phyloP scores from a whole-genome alignment of 108 stramenopile genomes.

The Cyclotella distinguenda region DNA sequence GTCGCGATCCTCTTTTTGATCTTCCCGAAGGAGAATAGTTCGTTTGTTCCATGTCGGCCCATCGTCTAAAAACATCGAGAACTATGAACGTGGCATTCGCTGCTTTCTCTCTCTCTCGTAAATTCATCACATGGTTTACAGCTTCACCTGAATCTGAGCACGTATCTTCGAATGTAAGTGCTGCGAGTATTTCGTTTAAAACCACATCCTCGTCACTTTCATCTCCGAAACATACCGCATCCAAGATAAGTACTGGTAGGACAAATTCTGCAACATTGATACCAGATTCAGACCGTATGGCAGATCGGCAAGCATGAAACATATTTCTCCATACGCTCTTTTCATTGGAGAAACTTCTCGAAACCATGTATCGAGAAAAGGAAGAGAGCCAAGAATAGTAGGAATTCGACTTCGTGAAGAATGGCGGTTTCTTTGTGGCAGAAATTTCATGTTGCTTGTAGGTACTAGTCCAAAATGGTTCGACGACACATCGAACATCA shows the following conservation, averaged over 20 bases:
- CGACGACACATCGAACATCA: constrained; percentile 68
- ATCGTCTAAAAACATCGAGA: constrained; percentile 64
- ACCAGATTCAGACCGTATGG: constrained; percentile 69
- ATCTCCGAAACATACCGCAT: constrained; percentile 76
- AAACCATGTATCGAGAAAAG: constrained; percentile 55
- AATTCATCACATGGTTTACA: constrained; percentile 10
- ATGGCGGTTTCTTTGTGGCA: constrained; percentile 59
- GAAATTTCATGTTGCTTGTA: constrained; percentile 62
- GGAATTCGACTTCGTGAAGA: constrained; percentile 55
- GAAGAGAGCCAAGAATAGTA: constrained; percentile 76
- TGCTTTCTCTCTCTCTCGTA: constrained; percentile 61
- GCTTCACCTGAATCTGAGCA: constrained; percentile 17
- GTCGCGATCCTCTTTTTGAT: constrained; percentile 19
- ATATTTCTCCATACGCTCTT: constrained; percentile 67
- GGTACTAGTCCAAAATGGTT: constrained; percentile 78
- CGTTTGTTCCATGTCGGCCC: constrained; percentile 64
- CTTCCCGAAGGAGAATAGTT: constrained; percentile 21
- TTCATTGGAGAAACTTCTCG: constrained; percentile 46
- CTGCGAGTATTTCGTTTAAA: constrained; percentile 59
- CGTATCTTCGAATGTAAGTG: constrained; percentile 42
- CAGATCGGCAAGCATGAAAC: constrained; percentile 75
- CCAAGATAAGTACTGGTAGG: constrained; percentile 79
- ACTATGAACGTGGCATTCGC: constrained; percentile 63
- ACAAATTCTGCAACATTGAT: constrained; percentile 73
- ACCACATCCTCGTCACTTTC: constrained; percentile 54